These are phyloP conservation scores for Thymus mandschuricus DNA, from an alignment of 257 asterid genomes.

Conservation along the genomic window DNA sequence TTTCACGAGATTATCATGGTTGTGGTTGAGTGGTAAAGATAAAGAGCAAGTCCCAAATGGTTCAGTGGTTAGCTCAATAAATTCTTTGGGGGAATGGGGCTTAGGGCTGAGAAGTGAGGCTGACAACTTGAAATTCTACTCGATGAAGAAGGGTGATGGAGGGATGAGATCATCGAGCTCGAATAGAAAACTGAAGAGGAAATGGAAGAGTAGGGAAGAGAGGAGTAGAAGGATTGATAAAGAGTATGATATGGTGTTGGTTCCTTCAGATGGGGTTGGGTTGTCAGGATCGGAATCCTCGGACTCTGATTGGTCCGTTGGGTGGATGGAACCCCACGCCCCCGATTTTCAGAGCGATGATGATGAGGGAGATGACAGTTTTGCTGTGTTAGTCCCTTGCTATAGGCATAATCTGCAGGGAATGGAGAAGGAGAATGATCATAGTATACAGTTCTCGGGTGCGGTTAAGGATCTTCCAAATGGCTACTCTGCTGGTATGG, in stretches of 20 bases:
- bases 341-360: conserved; percentile 76
- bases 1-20: conserved; percentile 71
- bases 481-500: conserved; percentile 68
- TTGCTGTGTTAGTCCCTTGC: conserved; percentile 96
- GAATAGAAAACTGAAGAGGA: conserved; percentile 63
- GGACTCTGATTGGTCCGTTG: conserved; percentile 95
- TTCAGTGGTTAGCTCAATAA: conserved; percentile 50
- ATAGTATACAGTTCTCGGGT: conserved; percentile 49
- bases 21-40: conserved; percentile 76
- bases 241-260: conserved; percentile 81
- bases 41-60: conserved; percentile 71
- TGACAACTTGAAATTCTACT: conserved; percentile 57
- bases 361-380: conserved; percentile 68
- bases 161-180: conserved; percentile 51
- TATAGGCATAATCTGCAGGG: conserved; percentile 61
- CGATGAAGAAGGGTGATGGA: conserved; percentile 51
- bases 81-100: conserved; percentile 77
- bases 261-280: conserved; percentile 88
- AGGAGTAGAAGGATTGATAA: conserved; percentile 68
- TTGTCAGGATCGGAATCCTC: conserved; percentile 89
- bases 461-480: conserved; percentile 55
- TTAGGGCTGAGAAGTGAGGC: conserved; percentile 71
- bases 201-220: conserved; percentile 86
- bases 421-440: conserved; percentile 41
- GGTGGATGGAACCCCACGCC: conserved; percentile 96